Conservation (phyloP, 2,329 filamentous ascomycete species). For the Lizonia empirigonia region DNA sequence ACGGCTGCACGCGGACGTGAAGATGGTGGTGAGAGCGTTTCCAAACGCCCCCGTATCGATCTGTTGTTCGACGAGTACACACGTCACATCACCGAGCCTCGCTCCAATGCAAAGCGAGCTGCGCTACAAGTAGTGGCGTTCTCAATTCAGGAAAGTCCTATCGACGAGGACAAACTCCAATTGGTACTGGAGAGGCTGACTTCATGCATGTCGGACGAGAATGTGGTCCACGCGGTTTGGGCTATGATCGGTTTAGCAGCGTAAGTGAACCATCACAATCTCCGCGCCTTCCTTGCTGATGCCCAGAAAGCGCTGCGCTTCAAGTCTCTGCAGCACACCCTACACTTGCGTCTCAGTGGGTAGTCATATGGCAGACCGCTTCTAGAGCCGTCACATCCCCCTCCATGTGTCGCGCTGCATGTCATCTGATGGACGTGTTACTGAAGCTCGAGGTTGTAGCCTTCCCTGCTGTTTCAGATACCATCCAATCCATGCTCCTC, state of each 20-base stretch:
- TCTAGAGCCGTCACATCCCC: constrained; percentile 72
- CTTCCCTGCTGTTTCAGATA: constrained; percentile 70
- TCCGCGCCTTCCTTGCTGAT: not conserved
- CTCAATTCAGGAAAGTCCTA: constrained; percentile 45
- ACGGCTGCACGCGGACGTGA: constrained; percentile 23
- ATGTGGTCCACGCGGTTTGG: constrained; percentile 69
- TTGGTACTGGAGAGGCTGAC: constrained; percentile 65
- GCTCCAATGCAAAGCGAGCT: constrained; percentile 51
- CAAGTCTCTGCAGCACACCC: constrained; percentile 32
- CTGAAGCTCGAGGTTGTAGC: constrained; percentile 69
- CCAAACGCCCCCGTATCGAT: constrained; percentile 48
- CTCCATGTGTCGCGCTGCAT: constrained; percentile 76
- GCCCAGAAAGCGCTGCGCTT: constrained; percentile 36
- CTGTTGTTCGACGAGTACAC: constrained; percentile 50
- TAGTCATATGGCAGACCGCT: constrained; percentile 75
- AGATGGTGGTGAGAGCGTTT: constrained; percentile 26
- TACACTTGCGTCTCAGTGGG: constrained; percentile 63
- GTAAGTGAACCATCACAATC: constrained; percentile 54
- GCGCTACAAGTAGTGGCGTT: constrained; percentile 63
- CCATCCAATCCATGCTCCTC: constrained; percentile 73
- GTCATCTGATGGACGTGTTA: constrained; percentile 72
- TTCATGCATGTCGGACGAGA: constrained; percentile 70
- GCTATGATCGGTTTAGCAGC: constrained; percentile 81
- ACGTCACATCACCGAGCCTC: constrained; percentile 44
- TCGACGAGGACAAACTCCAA: constrained; percentile 58